A percentile compares a stretch with the other conserved stretches of the same genome.
Conservation (phyloP, 345 rosid species). For the Brassica rapa region DNA sequence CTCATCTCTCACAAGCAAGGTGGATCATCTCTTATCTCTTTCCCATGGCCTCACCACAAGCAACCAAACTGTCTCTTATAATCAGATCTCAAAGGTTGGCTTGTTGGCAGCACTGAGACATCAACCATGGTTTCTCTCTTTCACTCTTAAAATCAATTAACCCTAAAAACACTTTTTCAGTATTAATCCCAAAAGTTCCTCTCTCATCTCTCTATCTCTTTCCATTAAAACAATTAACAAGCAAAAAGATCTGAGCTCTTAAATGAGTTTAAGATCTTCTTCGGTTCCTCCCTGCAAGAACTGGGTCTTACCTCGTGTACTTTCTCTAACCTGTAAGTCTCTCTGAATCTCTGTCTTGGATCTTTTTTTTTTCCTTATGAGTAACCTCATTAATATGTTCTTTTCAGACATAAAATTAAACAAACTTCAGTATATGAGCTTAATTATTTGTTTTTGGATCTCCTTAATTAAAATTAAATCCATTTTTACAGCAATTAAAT, state of each 20-base stretch:
- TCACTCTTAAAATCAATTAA: slow-evolving; percentile 13
- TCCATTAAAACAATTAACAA: slow-evolving; percentile 39
- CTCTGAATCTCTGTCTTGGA: slow-evolving; percentile 22
- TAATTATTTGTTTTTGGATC: background rate
- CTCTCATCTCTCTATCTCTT: slow-evolving; percentile 19
- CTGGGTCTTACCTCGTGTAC: slow-evolving; percentile 31
- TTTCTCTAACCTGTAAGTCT: slow-evolving; percentile 36
- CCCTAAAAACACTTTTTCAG: slow-evolving; percentile 25
- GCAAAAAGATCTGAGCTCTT: slow-evolving; percentile 33
- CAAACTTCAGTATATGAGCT: background rate
- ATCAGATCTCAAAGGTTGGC: slow-evolving; percentile 51
- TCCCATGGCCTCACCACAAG: slow-evolving; percentile 75
- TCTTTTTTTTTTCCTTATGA: slow-evolving; percentile 25
- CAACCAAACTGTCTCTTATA: slow-evolving; percentile 97
- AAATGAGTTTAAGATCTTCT: slow-evolving; percentile 40
- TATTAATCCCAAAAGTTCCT: slow-evolving; percentile 28
- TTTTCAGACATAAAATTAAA: slow-evolving; percentile 34
- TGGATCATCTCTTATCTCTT: slow-evolving; percentile 40
- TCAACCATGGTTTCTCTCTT: slow-evolving; percentile 40
- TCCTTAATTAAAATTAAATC: slow-evolving; percentile 13
- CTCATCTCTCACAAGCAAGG: slow-evolving; percentile 34
- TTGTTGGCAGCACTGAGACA: slow-evolving; percentile 86
- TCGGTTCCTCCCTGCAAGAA: slow-evolving; percentile 21
- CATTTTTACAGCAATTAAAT: background rate
- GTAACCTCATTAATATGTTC: slow-evolving; percentile 34